These are phyloP conservation scores for Cucurbita maxima DNA, from an alignment of 306 rosid genomes.

Conservation along the genomic window DNA sequence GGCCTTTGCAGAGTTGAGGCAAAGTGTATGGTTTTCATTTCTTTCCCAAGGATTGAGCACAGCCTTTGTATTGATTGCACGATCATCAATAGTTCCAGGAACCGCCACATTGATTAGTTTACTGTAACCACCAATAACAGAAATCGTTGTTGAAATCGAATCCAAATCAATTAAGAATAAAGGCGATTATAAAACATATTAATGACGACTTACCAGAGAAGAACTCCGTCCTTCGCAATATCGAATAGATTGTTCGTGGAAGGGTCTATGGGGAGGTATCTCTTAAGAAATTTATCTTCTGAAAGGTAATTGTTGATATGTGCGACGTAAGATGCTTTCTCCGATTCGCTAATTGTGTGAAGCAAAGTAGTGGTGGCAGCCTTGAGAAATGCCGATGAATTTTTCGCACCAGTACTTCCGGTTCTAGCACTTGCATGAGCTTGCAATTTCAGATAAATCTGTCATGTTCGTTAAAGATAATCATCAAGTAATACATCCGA, in stretches of 20 bases:
- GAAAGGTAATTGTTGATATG: constrained; percentile 86
- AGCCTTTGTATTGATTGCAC: constrained; percentile 79
- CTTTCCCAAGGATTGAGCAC: constrained; percentile 97
- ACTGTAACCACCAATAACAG: constrained; percentile 33
- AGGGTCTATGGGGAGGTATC: constrained; percentile 76
- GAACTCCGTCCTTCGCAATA: constrained; percentile 85
- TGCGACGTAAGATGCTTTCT: constrained; percentile 84
- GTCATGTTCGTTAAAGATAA: background rate
- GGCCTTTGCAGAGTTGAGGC: constrained; percentile 98
- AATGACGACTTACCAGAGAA: constrained; percentile 45
- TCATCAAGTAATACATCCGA: background rate
- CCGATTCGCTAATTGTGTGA: constrained; percentile 96
- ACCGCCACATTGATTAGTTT: constrained; percentile 96
- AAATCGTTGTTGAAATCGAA: background rate
- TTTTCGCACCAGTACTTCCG: constrained; percentile 50
- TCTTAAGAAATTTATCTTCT: constrained; percentile 60
- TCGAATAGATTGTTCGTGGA: constrained; percentile 80
- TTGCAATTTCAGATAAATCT: constrained; percentile 78
- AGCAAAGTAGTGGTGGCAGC: constrained; percentile 93
- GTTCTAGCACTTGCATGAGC: constrained; percentile 57
- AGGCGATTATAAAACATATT: background rate
- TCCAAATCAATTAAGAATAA: background rate
- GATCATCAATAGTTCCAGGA: constrained; percentile 86
- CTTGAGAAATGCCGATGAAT: constrained; percentile 82
- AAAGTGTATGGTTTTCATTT: constrained; percentile 89